Percentiles rank a stretch among this genome's conserved stretches.
Evolutionary conservation across 441 rosid genomes (phyloP).

Genomic region (Bruguiera hainesii): DNA sequence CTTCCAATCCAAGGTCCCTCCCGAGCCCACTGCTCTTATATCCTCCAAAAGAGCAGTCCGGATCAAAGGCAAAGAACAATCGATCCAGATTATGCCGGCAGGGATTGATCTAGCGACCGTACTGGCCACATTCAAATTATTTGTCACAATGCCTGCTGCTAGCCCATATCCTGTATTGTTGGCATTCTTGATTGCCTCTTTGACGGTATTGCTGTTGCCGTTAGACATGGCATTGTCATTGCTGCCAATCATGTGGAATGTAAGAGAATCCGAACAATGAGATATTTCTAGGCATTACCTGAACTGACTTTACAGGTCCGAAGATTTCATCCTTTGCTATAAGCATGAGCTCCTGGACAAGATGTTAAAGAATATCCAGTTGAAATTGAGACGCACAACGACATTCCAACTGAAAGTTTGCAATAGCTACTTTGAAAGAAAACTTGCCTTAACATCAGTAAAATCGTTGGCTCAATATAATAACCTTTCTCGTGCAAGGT

Average conservation of each 20-base stretch:
- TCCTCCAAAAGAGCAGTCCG: conserved; percentile 69
- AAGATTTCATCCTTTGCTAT: conserved; percentile 74
- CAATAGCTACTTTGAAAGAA: not conserved
- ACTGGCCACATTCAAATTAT: conserved; percentile 60
- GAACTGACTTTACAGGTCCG: conserved; percentile 81
- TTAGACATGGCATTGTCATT: too few relatives aligned
- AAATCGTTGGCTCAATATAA: conserved; percentile 67
- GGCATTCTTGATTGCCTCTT: conserved; percentile 53
- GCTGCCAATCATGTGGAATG: too few relatives aligned
- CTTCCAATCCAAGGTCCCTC: conserved; percentile 59
- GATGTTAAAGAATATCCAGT: not conserved
- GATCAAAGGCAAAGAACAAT: conserved; percentile 57
- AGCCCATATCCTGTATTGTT: conserved; percentile 38
- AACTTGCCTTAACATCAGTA: conserved; percentile 59
- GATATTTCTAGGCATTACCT: conserved; percentile 30
- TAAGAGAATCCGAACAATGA: not conserved
- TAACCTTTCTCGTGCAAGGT: conserved; percentile 49
- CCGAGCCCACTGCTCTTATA: conserved; percentile 77
- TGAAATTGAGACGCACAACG: too few relatives aligned
- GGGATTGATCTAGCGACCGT: conserved; percentile 77
- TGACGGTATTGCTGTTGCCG: conserved; percentile 49
- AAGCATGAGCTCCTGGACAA: conserved; percentile 60
- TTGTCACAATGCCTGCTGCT: conserved; percentile 83
- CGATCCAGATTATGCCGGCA: conserved; percentile 72
- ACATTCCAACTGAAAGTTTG: too few relatives aligned